These are phyloP conservation scores for Spongiforma sp. DNA, from an alignment of 1,284 basidiomycete genomes.

Conservation along the genomic window DNA sequence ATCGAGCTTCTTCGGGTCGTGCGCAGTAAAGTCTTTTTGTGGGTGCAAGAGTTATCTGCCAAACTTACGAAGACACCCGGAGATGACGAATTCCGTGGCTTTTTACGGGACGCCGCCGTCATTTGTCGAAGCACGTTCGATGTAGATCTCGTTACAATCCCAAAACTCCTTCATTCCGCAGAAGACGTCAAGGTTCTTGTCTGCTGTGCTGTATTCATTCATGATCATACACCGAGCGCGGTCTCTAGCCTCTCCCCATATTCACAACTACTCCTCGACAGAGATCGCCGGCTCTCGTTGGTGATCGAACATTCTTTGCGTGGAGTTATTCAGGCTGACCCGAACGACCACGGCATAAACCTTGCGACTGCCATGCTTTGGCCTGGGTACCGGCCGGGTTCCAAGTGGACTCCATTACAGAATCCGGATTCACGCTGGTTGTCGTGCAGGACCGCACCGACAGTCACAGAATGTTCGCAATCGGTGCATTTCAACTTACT, in stretches of 20 bases:
- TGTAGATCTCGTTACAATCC: conserved; percentile 32
- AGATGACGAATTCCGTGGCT: conserved; percentile 28
- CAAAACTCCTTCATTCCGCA: conserved; percentile 23
- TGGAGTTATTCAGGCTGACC: conserved; percentile 10
- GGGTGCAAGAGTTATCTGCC: conserved; percentile 40
- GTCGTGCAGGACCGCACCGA: conserved; percentile 23
- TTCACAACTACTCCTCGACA: conserved; percentile 26
- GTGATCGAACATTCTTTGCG: not conserved
- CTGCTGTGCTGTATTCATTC: conserved; percentile 41
- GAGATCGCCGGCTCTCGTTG: conserved; percentile 38
- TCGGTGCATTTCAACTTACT: conserved; percentile 46
- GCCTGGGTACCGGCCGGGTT: conserved; percentile 38
- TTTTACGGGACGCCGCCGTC: conserved; percentile 41
- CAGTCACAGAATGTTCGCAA: conserved; percentile 16
- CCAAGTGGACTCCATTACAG: conserved; percentile 37
- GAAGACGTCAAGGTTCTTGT: conserved; percentile 39
- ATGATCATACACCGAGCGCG: conserved; percentile 35
- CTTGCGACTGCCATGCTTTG: conserved; percentile 42
- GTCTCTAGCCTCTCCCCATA: conserved; percentile 5
- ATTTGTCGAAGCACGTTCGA: conserved; percentile 49
- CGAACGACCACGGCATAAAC: conserved; percentile 35
- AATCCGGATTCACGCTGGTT: conserved; percentile 45
- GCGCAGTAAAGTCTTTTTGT: conserved; percentile 40
- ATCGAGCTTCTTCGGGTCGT: conserved; percentile 34
- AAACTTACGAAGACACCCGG: conserved; percentile 28